Evolutionary conservation across 768 basidiomycete species (phyloP), one percentile per base, ranked within the genome.

Genomic region (Tephrocybe sp.): DNA sequence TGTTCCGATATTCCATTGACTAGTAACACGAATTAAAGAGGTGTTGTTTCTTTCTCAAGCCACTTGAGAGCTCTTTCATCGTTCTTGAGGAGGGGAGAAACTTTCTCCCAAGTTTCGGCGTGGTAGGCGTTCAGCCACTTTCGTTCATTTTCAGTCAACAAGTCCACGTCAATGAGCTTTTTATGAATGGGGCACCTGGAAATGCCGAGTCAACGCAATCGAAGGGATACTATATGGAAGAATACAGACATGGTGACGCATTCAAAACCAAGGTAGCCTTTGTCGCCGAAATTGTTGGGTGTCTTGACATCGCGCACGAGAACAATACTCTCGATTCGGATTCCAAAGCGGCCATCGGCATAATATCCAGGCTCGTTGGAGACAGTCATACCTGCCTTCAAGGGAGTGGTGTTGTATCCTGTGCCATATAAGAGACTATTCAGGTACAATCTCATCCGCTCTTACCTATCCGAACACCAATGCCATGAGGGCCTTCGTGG

Each of bases 321-420:
- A 18, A 94, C 82, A 36, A 97, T 77, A 65, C 82, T 93, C 69
- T 99, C 95, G 58, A 95, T 91, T 3, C 97, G 84, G 58, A 98
- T 92, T 2, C 94, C 95, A 60, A 86, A 98, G 38, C 76, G 71
- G 1, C 94, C 95, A 58, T 97, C 94, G 7, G 82, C 83, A 63
- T 97, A 97, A 64, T 88, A 95, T 8, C 94, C 93, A 1, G 94
- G 94, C 56, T 95, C 94, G 60, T 97, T 97, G 0, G 92, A 93
- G 21, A 97, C 74, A 0, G 91, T 91, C 88, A 93, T 92, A 8
- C 93, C 92, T 4, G 79, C 73, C 62, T 91, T 88, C 49, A 97
- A 66, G 0, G 86, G 63, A 0, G 82, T 79, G 33, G 65, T 82
- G 64, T 94, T 91, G 64, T 83, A 84, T 0, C 75, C 84, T 82